Base-by-base conservation (phyloP, 116 monocot genomes). In the Phalaenopsis hybrid region DNA sequence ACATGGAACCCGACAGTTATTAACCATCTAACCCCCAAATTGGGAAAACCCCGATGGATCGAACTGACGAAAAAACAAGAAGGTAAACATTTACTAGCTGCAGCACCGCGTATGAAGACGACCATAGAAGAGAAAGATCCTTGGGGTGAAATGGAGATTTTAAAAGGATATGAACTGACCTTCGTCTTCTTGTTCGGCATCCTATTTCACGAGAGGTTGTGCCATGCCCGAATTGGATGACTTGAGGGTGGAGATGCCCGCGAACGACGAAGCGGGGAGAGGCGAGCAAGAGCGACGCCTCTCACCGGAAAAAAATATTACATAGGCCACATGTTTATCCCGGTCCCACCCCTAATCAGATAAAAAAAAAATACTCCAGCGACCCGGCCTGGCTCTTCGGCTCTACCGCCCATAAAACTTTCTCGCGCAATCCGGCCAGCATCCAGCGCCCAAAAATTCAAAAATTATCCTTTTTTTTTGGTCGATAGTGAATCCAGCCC, bases 141-240 rank as follows among this genome's bases (percentile, higher is more conserved):
- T 50, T 18, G 6, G 13, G n/a, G 17, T 46, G 43, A 77, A 75
- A 79, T 63, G 67, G 58, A 25, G 51, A 44, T 20, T 21, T 1
- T 0, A 16, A 52, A 68, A n/a, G 82, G 74, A 33, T 80, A 63
- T 11, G 37, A 55, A 73, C 77, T 31, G 3, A 98, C 97, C 93
- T 91, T 99, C 95, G 12, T 96, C 94, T 73, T 99, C 99, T 44
- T 85, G 88, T 51, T 99, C 95, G 81, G 95, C 99, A 83, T 99
- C 99, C 86, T 99, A 93, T 93, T 99, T 99, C 80, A 88, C 80
- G 82, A 93, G 87, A 44, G 99, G 93, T 84, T 99, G 95, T 12
- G 99, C 92, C 99, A 99, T 99, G 78, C 8, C 21, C 21, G 61
- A 61, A 61, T 5, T 20, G 20, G 21, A n/a, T 61, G 61, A 10